These are phyloP conservation scores for Stromatinia cepivora DNA, from an alignment of 2,329 filamentous ascomycete species.

Conservation along the genomic window DNA sequence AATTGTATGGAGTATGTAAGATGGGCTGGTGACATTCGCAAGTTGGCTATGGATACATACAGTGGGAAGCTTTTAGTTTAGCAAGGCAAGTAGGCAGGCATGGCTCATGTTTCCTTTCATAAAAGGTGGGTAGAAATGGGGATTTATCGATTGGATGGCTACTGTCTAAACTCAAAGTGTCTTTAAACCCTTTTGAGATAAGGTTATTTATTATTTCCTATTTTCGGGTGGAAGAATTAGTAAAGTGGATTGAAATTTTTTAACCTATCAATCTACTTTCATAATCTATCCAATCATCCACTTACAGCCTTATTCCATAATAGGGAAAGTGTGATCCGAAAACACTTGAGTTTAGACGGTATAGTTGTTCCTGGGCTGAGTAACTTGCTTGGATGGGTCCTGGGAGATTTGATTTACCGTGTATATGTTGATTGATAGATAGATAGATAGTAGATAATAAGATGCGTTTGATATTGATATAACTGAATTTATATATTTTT, in stretches of 20 bases:
- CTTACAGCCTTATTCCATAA: too few relatives aligned
- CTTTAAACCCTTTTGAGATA: too few relatives aligned
- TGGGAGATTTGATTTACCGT: background rate
- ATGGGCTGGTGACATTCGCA: background rate
- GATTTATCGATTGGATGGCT: background rate
- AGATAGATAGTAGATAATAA: conserved; percentile 8
- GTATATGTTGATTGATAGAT: background rate
- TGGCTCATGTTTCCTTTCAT: background rate
- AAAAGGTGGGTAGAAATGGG: background rate
- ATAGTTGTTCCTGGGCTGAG: conserved; percentile 5
- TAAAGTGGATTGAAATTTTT: too few relatives aligned
- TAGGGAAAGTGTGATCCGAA: too few relatives aligned
- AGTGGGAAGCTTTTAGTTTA: background rate
- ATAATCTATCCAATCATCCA: too few relatives aligned
- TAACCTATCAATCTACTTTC: too few relatives aligned
- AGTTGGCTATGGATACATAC: background rate
- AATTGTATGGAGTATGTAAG: background rate
- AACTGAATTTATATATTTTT: background rate
- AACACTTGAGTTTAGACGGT: too few relatives aligned
- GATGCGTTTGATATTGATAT: conserved; percentile 3
- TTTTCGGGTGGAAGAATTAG: too few relatives aligned
- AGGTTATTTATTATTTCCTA: too few relatives aligned
- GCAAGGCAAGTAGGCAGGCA: background rate
- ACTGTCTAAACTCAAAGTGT: too few relatives aligned
- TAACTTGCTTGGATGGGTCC: conserved; percentile 6